phyloP scores from a whole-genome alignment of 305 asterid genomes.

The Solanum chacoense region DNA sequence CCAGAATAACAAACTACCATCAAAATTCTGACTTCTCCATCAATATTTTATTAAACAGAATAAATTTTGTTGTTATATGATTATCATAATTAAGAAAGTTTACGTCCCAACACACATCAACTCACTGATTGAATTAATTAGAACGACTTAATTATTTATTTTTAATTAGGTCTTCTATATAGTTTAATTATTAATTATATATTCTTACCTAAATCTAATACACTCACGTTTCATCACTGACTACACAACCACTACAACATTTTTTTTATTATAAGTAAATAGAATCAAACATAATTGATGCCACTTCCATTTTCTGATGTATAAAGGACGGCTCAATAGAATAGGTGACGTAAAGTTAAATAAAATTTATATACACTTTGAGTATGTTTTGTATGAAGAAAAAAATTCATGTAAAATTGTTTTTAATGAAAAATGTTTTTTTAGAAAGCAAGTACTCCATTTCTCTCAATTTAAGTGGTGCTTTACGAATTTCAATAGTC shows the following conservation, averaged over 20 bases:
- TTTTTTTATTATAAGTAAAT: background rate
- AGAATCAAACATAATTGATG: no score
- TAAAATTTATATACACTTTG: background rate
- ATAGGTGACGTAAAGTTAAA: no score
- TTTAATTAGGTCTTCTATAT: background rate
- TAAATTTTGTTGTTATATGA: background rate
- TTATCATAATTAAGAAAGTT: background rate
- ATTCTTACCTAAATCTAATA: background rate
- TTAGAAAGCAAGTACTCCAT: no score
- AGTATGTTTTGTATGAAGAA: background rate
- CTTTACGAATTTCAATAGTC: background rate
- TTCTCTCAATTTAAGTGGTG: no score
- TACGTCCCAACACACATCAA: background rate
- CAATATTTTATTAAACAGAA: background rate
- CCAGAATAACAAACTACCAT: background rate
- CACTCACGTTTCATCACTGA: background rate
- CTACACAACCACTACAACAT: background rate
- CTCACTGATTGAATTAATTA: background rate
- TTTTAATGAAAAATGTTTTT: background rate
- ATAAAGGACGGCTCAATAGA: no score
- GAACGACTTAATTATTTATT: background rate
- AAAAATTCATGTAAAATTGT: background rate
- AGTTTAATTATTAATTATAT: background rate
- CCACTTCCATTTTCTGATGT: no score
- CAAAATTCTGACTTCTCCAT: background rate